phyloP scores from a whole-genome alignment of 192 early-diverging fungal species.

The Coemansia sp. region DNA sequence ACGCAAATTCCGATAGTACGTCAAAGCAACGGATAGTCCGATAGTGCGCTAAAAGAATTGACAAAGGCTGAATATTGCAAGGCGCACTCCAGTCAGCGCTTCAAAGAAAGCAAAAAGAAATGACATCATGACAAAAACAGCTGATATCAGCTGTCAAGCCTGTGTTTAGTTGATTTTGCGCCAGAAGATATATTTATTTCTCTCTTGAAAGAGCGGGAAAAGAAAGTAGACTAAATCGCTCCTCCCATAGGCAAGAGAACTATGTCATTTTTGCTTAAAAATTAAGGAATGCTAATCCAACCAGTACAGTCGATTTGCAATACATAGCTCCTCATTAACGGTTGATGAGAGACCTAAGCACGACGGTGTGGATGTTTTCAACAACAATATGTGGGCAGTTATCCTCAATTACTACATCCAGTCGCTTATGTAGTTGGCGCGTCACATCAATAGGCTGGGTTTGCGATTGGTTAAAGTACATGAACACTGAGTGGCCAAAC shows the following conservation, averaged over 20 bases:
- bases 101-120: too few species aligned
- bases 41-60: too few species aligned
- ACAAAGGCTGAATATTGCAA: too few species aligned
- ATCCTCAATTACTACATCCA: conserved; percentile 4
- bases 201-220: too few species aligned
- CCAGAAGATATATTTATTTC: too few species aligned
- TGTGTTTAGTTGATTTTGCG: too few species aligned
- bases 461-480: conserved; percentile 9
- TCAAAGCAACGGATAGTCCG: not conserved
- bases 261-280: too few species aligned
- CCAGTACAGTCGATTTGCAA: not conserved
- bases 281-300: not conserved
- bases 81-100: too few species aligned
- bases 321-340: not conserved
- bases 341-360: not conserved
- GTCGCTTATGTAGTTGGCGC: conserved; percentile 4
- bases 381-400: not conserved
- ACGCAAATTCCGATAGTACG: not conserved
- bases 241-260: too few species aligned
- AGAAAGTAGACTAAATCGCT: too few species aligned
- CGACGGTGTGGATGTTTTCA: not conserved
- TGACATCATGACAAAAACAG: too few species aligned
- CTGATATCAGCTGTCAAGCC: too few species aligned
- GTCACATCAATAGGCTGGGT: conserved; percentile 5
- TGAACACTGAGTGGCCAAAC: conserved; percentile 8